These are phyloP conservation scores for Ganoderma sinense DNA, from an alignment of 1,284 basidiomycete genomes.

Conservation along the genomic window DNA sequence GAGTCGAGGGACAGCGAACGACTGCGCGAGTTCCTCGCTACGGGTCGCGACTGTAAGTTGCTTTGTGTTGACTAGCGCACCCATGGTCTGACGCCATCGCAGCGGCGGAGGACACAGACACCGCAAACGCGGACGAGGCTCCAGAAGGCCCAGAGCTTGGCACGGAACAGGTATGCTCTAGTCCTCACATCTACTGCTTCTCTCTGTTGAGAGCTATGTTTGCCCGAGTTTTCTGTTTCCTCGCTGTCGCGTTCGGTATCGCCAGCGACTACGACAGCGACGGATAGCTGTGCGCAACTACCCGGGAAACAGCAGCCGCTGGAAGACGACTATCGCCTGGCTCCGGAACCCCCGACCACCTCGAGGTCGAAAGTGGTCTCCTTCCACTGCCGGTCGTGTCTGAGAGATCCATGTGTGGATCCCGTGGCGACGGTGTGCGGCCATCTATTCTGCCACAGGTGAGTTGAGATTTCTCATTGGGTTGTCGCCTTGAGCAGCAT, in stretches of 20 bases:
- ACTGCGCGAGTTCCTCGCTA: slow-evolving; percentile 68
- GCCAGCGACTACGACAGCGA: background rate
- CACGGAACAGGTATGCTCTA: background rate
- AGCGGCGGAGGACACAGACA: background rate
- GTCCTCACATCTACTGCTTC: background rate
- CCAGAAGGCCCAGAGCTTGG: background rate
- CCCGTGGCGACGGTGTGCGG: slow-evolving; percentile 25
- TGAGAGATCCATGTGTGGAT: slow-evolving; percentile 16
- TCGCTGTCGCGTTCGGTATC: background rate
- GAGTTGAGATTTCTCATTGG: background rate
- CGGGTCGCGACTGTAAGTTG: slow-evolving; percentile 76
- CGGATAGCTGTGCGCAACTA: background rate
- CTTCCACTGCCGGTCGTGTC: slow-evolving; percentile 25
- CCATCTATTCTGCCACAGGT: slow-evolving; percentile 7
- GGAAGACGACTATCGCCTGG: background rate
- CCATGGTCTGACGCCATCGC: background rate
- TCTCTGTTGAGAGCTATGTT: background rate
- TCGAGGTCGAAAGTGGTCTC: background rate
- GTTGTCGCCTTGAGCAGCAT: background rate
- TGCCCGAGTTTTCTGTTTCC: background rate
- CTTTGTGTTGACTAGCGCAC: background rate
- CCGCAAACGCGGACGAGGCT: background rate
- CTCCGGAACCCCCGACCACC: background rate
- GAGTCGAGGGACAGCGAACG: slow-evolving; percentile 78
- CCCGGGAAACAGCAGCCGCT: background rate